Conservation (phyloP, 805 yeast species). For the Candida schatavii region DNA sequence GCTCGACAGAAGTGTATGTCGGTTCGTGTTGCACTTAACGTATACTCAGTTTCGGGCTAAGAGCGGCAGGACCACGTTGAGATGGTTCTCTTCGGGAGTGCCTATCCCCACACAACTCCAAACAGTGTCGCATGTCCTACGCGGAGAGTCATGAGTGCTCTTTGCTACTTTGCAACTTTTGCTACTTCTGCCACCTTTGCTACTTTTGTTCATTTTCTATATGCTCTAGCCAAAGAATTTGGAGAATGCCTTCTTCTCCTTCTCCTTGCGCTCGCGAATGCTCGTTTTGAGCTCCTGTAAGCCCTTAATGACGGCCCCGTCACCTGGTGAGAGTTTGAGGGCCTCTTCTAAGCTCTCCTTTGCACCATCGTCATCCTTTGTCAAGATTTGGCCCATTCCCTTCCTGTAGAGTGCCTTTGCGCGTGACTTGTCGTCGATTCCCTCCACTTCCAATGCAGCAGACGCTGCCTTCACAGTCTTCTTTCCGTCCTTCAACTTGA, state of each 20-base stretch:
- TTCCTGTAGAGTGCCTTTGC: slow-evolving; percentile 88
- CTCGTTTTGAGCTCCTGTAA: slow-evolving; percentile 54
- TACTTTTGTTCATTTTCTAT: not conserved
- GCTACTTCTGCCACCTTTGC: too few species aligned
- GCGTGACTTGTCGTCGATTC: slow-evolving; percentile 59
- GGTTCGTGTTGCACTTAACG: too few species aligned
- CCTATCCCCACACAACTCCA: too few species aligned
- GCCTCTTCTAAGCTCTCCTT: slow-evolving; percentile 66
- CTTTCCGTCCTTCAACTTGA: slow-evolving; percentile 57
- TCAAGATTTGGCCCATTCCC: slow-evolving; percentile 65
- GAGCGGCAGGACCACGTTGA: too few species aligned
- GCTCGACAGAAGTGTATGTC: too few species aligned
- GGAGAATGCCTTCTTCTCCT: slow-evolving; percentile 71
- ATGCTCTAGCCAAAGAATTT: slow-evolving; percentile 51
- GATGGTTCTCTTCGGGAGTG: too few species aligned
- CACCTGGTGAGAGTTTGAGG: slow-evolving; percentile 59
- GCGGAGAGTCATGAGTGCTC: too few species aligned
- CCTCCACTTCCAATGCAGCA: slow-evolving; percentile 61
- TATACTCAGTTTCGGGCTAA: too few species aligned
- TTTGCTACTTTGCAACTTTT: too few species aligned
- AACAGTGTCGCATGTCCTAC: too few species aligned
- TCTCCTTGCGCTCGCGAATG: slow-evolving; percentile 54
- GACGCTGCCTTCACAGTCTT: slow-evolving; percentile 59
- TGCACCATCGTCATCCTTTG: slow-evolving; percentile 71
- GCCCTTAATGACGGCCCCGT: slow-evolving; percentile 67